A percentile compares a stretch with the other conserved stretches of the same genome.
These are phyloP conservation scores for Chenopodium berlandieri DNA, from an alignment of 148 eudicot species.

Conservation along the genomic window DNA sequence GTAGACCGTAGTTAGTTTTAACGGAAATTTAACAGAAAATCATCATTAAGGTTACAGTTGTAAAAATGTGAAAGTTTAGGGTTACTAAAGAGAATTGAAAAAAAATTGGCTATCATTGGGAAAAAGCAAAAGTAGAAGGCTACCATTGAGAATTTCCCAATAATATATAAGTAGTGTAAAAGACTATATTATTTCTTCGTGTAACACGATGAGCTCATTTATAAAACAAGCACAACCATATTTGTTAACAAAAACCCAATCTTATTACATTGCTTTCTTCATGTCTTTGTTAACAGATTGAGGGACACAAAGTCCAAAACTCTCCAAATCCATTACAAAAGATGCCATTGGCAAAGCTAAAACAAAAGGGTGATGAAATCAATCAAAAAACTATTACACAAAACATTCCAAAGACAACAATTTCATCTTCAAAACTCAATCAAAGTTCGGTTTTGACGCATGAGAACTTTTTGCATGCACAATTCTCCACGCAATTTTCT, in stretches of 20 bases:
- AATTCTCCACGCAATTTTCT: constrained; percentile 35
- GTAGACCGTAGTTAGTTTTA: too few species aligned
- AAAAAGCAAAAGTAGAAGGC: too few species aligned
- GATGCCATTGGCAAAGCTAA: background rate
- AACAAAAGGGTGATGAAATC: background rate
- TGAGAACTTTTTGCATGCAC: constrained; percentile 20
- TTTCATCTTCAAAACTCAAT: constrained; percentile 2
- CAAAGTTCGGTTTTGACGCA: constrained; percentile 21
- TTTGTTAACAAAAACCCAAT: background rate
- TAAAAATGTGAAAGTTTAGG: too few species aligned
- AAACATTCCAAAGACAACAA: background rate
- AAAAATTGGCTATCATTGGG: too few species aligned
- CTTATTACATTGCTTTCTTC: background rate
- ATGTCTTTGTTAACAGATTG: background rate
- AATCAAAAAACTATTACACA: background rate
- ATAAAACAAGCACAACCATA: too few species aligned
- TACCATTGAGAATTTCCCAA: too few species aligned
- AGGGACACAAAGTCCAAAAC: background rate
- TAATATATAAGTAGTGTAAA: too few species aligned
- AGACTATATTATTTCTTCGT: too few species aligned
- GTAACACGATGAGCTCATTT: too few species aligned
- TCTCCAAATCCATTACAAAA: background rate
- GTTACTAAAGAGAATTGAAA: too few species aligned
- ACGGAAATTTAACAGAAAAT: too few species aligned
- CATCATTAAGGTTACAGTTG: too few species aligned